Evolutionary conservation across 225 moss, liverwort and hornwort genomes (phyloP).

Genomic region (Rhytidiadelphus loreus): DNA sequence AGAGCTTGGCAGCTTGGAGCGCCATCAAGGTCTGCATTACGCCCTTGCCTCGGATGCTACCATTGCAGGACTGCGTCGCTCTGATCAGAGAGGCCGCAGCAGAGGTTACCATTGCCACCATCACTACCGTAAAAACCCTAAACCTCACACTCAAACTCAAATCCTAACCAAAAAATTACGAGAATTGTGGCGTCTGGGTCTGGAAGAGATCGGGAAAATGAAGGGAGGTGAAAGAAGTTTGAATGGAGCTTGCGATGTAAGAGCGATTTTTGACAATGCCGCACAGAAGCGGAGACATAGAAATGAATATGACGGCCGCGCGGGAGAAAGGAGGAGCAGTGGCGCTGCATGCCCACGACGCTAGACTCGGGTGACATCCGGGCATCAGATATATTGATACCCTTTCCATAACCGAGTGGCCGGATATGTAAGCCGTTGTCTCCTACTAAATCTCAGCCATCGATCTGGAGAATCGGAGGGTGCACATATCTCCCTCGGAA

Average conservation of each 20-base stretch:
- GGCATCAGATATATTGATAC: background rate
- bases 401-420: background rate
- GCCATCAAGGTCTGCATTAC: slow-evolving; percentile 26
- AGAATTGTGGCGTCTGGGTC: background rate
- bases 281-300: no score
- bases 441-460: background rate
- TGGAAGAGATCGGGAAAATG: background rate
- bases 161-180: background rate
- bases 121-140: background rate
- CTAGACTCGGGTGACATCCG: background rate
- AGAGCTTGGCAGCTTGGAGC: slow-evolving; percentile 27
- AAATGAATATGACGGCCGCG: background rate
- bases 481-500: background rate
- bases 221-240: no score
- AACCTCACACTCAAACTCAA: background rate
- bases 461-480: background rate
- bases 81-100: slow-evolving; percentile 11
- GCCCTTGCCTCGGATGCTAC: slow-evolving; percentile 1
- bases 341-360: background rate
- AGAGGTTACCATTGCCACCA: slow-evolving; percentile 26
- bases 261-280: background rate
- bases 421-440: background rate
- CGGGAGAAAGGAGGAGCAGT: background rate
- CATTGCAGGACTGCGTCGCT: background rate
- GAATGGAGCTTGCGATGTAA: background rate